Conservation (phyloP, 495 filamentous ascomycete species). For the Trichocladium antarcticum region DNA sequence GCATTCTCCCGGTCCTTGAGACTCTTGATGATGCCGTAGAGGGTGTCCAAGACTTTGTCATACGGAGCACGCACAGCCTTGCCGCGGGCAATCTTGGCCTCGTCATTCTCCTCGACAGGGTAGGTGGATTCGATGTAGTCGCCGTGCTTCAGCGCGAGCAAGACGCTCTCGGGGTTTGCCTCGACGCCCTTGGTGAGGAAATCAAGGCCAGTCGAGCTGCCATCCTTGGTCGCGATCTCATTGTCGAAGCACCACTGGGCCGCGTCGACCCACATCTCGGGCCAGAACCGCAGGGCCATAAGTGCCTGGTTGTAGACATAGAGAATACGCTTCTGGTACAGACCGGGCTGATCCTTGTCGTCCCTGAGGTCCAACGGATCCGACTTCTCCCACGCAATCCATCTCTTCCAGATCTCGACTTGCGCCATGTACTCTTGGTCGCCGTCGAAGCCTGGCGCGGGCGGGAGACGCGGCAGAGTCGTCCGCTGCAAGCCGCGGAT, state of each 20-base stretch:
- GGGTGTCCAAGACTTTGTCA: conserved; percentile 66
- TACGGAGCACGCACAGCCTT: conserved; percentile 69
- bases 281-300: conserved; percentile 88
- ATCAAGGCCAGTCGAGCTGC: conserved; percentile 47
- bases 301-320: conserved; percentile 90
- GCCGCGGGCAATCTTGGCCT: conserved; percentile 55
- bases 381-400: conserved; percentile 89
- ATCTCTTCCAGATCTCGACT: conserved; percentile 82
- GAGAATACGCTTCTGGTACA: conserved; percentile 64
- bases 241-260: conserved; percentile 87
- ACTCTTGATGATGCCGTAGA: conserved; percentile 69
- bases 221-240: conserved; percentile 45
- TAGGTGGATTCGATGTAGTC: conserved; percentile 70
- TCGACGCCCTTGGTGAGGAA: conserved; percentile 72
- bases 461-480: conserved; percentile 69
- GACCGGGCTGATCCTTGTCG: conserved; percentile 69
- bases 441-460: conserved; percentile 74
- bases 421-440: conserved; percentile 76
- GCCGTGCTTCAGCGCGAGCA: conserved; percentile 78
- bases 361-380: conserved; percentile 74
- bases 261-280: conserved; percentile 90
- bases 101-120: conserved; percentile 58
- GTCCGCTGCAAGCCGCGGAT: conserved; percentile 67
- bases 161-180: conserved; percentile 86
- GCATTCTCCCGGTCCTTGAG: conserved; percentile 60